Conservation (phyloP, 208 protist species). For the Acanthamoeba lenticulata region DNA sequence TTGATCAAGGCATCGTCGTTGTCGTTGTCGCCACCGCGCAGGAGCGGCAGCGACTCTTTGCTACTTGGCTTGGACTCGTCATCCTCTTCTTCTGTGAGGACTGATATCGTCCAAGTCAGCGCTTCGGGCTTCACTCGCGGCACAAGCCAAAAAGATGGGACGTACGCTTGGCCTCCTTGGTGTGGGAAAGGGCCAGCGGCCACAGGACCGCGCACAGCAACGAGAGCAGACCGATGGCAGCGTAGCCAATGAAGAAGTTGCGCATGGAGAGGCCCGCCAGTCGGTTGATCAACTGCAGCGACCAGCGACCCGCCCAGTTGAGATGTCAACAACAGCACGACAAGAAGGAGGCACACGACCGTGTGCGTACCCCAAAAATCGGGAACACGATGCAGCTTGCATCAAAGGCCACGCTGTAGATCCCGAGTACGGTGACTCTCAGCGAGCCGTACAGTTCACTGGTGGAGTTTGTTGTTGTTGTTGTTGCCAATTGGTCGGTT, state of each 20-base stretch:
- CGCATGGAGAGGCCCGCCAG: background rate
- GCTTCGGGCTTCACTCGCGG: background rate
- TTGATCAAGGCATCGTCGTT: background rate
- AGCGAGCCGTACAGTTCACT: background rate
- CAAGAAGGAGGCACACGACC: background rate
- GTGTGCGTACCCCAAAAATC: background rate
- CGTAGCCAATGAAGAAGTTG: background rate
- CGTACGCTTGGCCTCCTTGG: background rate
- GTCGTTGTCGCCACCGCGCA: background rate
- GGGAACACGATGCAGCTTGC: background rate
- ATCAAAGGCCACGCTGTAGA: conserved; percentile 20
- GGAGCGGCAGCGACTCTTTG: background rate
- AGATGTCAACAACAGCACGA: background rate
- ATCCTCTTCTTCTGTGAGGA: background rate
- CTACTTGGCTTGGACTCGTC: background rate
- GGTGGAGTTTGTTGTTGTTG: background rate
- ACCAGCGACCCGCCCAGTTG: background rate
- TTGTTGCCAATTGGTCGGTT: background rate
- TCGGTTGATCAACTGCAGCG: background rate
- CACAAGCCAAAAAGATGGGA: background rate
- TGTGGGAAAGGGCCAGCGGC: background rate
- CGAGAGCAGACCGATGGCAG: background rate
- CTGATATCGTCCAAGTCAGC: background rate
- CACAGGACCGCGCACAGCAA: background rate
- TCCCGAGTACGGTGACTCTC: background rate